Evolutionary conservation across 805 yeast species (phyloP), one percentile per base, ranked within the genome.

Genomic region (Starmerella roubikii): DNA sequence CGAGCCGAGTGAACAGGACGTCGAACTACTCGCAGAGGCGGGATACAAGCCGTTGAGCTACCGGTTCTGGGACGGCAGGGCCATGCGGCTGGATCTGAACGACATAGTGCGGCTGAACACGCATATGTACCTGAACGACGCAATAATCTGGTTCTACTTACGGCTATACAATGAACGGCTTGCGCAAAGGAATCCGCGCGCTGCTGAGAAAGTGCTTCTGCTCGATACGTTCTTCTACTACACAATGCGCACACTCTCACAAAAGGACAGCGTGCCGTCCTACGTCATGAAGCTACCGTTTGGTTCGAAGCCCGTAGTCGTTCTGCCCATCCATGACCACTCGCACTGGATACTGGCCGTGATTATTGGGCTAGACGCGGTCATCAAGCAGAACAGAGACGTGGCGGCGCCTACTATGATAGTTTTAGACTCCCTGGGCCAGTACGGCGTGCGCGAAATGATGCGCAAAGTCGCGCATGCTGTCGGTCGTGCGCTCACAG

Each of bases 331-430:
- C 8, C 82, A 83, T 56, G 81, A 77, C 45, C 69, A 68, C 30
- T 64, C 71, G 29, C 98, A 91, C 60, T 91, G 98, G 98, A 82
- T 76, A 54, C 76, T 86, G 33, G 76, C 82, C 21, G 69, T 88
- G 3, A 70, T 88, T 38, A 26, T 41, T 43, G 44, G 46, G 23
- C 36, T 47, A 19, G 35, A 42, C 40, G 18, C 9, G 22, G 33
- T 24, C 22, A 16, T 24, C 16, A 8, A 4, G 24, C 18, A 7
- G 4, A 17, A 12, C 22, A 6, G 6, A 4, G 37, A 34, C 18
- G 38, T 35, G 23, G 43, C 35, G 16, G 42, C 24, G 22, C 60
- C 53, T 59, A 66, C 20, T 62, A 69, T 50, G 64, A 78, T 34
- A 67, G 69, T 83, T 3, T 68, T 86, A 48, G 97, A 88, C 56